A percentile compares a stretch with the other conserved stretches of the same genome.
Conservation (phyloP, 139 green algal genomes). For the Penium margaritaceum region DNA sequence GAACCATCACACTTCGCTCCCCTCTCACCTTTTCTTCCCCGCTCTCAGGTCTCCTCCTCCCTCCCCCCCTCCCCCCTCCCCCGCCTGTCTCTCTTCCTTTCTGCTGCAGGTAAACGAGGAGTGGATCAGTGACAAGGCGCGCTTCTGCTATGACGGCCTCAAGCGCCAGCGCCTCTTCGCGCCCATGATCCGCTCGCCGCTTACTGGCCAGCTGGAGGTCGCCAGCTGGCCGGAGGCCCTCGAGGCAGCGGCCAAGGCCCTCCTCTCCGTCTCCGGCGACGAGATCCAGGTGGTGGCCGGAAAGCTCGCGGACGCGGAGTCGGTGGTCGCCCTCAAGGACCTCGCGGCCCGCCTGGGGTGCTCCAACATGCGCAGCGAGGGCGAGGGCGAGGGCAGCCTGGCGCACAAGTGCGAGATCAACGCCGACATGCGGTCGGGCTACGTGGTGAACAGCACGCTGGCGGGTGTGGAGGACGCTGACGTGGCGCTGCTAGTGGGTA, state of each 20-base stretch:
- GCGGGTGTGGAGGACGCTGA: constrained; percentile 82
- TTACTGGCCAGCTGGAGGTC: constrained; percentile 49
- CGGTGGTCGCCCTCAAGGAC: constrained; percentile 78
- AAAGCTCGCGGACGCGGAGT: constrained; percentile 87
- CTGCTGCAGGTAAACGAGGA: constrained; percentile 95
- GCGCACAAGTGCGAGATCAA: constrained; percentile 49
- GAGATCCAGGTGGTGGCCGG: constrained; percentile 73
- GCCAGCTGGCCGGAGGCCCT: constrained; percentile 73
- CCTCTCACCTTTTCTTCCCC: too few relatives aligned
- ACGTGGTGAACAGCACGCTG: constrained; percentile 83
- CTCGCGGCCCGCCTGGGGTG: constrained; percentile 43
- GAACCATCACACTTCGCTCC: too few relatives aligned
- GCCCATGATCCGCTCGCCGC: constrained; percentile 69
- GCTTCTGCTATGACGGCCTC: constrained; percentile 94
- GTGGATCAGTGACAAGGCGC: constrained; percentile 91
- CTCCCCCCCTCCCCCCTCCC: too few relatives aligned
- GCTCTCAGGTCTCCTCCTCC: too few relatives aligned
- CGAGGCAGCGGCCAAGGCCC: constrained; percentile 41
- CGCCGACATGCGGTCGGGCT: constrained; percentile 78
- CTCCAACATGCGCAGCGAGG: neutral
- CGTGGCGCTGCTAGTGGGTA: constrained; percentile 80
- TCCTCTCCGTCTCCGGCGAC: constrained; percentile 46
- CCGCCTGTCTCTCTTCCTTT: too few relatives aligned
- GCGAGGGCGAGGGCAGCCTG: constrained; percentile 16
- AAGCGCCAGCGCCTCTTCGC: constrained; percentile 80